Evolutionary conservation across 1,139 yeast species (phyloP), one percentile per base, ranked within the genome.

Genomic region (Lodderomyces elongisporus): DNA sequence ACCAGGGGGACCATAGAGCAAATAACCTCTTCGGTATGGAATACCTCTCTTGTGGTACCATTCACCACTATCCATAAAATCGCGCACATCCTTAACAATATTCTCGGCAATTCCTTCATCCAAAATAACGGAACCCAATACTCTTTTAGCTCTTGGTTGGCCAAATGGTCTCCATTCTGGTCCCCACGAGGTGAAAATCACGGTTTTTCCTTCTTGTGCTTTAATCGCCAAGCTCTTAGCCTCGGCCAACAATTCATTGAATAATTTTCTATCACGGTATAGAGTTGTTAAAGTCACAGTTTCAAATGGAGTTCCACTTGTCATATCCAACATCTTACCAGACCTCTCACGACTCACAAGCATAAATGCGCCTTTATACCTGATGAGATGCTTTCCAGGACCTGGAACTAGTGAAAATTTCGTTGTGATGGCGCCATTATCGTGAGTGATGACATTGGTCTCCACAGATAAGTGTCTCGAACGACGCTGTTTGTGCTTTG

Each of bases 111-210:
- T 64, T 1, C 87, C 91, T 24, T 71, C 56, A 52, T 88, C 97
- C 38, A 91, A 64, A 25, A 91, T 79, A 12, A 91, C 99, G 10
- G 95, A 84, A 4, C 85, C 91, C 25, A 89, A 60, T 31, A 81
- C 64, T 48, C 99, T 71, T 58, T 91, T 89, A 46, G 81, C 81
- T 44, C 96, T 71, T 1, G 99, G 97, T 52, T 84, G 93, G 2
- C 99, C 99, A 63, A 91, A 91, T 3, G 96, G 95, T 47, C 98
- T 70, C 99, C 99, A 91, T 52, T 91, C 99, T 10, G 96, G 96
- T 1, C 97, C 98, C 85, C 93, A 89, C 2, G 96, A 84, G 2
- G 96, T 87, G 58, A 76, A 91, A 5, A 91, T 66, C 7, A 91
- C 98, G 0, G 98, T 91, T 51, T 88, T 89, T 8, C 98, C 98